Conservation (phyloP, 225 moss, liverwort and hornwort genomes). For the Marchantia polymorpha region DNA sequence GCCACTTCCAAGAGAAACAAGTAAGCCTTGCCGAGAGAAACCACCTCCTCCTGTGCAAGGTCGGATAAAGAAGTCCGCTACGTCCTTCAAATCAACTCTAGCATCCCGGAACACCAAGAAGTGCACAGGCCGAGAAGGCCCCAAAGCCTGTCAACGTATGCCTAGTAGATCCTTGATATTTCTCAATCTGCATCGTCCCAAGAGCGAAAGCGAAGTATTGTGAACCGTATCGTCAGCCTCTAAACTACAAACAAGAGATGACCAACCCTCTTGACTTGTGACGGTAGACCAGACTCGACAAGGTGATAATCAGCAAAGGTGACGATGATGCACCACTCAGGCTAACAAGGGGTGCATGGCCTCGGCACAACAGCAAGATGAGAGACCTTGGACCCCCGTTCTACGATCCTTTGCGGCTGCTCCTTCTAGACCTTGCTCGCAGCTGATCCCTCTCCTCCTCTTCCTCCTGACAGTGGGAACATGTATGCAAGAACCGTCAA, state of each 20-base stretch:
- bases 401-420: no score
- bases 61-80: not conserved
- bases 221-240: no score
- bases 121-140: not conserved
- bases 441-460: not conserved
- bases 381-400: no score
- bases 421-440: not conserved
- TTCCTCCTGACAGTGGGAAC: not conserved
- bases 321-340: not conserved
- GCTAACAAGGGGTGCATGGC: not conserved
- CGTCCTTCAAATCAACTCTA: not conserved
- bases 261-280: not conserved
- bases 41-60: not conserved
- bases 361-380: not conserved
- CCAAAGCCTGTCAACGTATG: not conserved
- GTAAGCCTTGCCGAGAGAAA: not conserved
- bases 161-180: not conserved
- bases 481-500: not conserved
- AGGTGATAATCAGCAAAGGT: not conserved
- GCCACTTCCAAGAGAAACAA: not conserved
- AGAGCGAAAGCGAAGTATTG: not conserved
- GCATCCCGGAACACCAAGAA: not conserved
- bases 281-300: not conserved
- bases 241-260: no score
- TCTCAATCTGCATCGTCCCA: slow-evolving; percentile 7